Base-by-base conservation (phyloP, 495 filamentous ascomycete species). In the Sabuloglossum arenarium region DNA sequence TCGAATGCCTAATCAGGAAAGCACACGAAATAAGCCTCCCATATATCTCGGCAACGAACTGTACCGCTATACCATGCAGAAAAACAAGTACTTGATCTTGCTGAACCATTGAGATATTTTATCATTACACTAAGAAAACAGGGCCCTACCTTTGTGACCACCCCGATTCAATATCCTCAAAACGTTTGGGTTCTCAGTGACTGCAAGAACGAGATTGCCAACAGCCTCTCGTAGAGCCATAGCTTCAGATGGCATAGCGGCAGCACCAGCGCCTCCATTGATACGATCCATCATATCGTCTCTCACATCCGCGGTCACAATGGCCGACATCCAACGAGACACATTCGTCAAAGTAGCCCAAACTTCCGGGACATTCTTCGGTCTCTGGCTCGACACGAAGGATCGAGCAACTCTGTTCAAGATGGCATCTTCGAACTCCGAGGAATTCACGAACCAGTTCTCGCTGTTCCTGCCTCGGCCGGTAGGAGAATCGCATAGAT, bases 151-250 rank as follows among this genome's bases (percentile, higher is more conserved):
- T 39, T 31, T 39, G 42, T 39, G 68, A 72, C 77, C 8, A 69
- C 67, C 21, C 59, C 55, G 0, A 65, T 63, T 62, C 31, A 85
- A 58, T 11, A 73, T 64, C 28, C 61, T 60, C 5, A 75, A 56
- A 1, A 78, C 72, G 23, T 64, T 63, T 21, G 61, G 66, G 51
- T 77, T 82, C 51, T 78, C 76, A 29, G 68, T 68, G 0, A 77
- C 65, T 0, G 67, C 65, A 5, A 74, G 57, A 0, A 78, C 58
- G 1, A 80, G 63, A 54, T 71, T 66, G 5, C 75, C 73, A 27
- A 85, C 71, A 6, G 77, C 78, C 29, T 75, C 74, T 24, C 76
- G 66, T 0, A 77, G 59, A 30, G 65, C 67, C 63, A 78, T 70
- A 34, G 79, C 71, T 23, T 73, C 68, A 29, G 67, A 66, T 3